phyloP scores from a whole-genome alignment of 2,329 filamentous ascomycete genomes.

The Fusarium avenaceum region DNA sequence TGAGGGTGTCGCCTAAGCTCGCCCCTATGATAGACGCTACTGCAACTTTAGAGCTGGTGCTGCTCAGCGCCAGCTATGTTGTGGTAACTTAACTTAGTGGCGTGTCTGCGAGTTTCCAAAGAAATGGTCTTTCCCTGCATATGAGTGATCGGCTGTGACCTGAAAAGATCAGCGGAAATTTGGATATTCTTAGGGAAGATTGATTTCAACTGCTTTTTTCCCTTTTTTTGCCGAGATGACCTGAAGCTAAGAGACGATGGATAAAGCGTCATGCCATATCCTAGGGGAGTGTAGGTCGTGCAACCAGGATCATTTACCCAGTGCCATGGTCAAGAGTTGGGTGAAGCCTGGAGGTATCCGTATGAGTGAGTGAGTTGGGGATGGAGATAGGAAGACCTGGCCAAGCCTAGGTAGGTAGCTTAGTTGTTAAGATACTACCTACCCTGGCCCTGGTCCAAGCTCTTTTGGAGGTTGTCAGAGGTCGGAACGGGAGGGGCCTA shows the following conservation, averaged over 20 bases:
- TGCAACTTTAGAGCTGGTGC: conserved; percentile 30
- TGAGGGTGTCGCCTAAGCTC: conserved; percentile 29
- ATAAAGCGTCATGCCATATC: conserved; percentile 22
- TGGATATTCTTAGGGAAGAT: conserved; percentile 20
- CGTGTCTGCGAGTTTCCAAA: conserved; percentile 27
- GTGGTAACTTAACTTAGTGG: conserved; percentile 14
- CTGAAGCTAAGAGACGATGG: conserved; percentile 31
- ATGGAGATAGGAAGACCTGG: conserved; percentile 23
- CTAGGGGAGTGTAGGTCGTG: conserved; percentile 15
- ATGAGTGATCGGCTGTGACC: conserved; percentile 40
- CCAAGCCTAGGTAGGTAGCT: conserved; percentile 20
- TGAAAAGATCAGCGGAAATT: conserved; percentile 44
- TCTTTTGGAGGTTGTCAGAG: conserved; percentile 42
- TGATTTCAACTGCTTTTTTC: conserved; percentile 12
- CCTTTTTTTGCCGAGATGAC: conserved; percentile 39
- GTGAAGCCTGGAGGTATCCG: background rate
- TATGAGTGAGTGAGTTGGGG: conserved; percentile 15
- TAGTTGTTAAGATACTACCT: conserved; percentile 5
- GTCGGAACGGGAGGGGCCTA: conserved; percentile 39
- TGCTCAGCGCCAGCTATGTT: conserved; percentile 9
- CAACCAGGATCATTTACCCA: conserved; percentile 41
- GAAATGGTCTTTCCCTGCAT: conserved; percentile 34
- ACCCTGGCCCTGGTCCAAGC: conserved; percentile 35
- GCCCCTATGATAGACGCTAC: conserved; percentile 40
- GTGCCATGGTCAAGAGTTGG: conserved; percentile 28